Conservation (phyloP, 2,329 filamentous ascomycete genomes). For the Colletotrichum simmondsii region DNA sequence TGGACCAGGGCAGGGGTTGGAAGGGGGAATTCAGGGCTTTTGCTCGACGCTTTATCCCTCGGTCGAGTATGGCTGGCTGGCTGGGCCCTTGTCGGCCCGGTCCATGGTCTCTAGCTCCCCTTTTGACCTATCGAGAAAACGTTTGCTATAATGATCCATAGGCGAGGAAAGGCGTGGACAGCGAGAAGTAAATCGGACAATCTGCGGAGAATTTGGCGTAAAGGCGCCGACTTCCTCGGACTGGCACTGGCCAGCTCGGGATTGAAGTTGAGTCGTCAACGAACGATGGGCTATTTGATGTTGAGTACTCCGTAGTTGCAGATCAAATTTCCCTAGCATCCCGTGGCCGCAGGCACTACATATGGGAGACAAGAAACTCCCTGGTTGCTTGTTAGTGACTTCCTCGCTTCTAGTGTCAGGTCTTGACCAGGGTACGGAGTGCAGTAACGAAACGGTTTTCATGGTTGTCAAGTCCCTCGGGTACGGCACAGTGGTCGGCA, state of each 20-base stretch:
- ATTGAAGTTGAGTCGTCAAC: not conserved
- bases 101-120: slow-evolving; percentile 11
- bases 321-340: not conserved
- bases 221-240: not conserved
- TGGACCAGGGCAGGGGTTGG: slow-evolving; percentile 16
- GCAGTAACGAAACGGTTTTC: not conserved
- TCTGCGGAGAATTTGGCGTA: not conserved
- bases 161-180: not conserved
- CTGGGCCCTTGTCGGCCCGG: slow-evolving; percentile 21
- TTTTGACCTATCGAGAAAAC: not conserved
- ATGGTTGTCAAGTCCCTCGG: not conserved
- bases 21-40: slow-evolving; percentile 24
- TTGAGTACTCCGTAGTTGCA: not conserved
- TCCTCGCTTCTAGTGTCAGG: slow-evolving; percentile 13
- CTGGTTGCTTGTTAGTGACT: not conserved
- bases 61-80: slow-evolving; percentile 5
- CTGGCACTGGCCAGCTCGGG: not conserved
- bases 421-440: not conserved
- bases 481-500: not conserved
- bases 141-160: not conserved
- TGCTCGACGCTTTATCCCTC: slow-evolving; percentile 32
- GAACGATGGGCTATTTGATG: not conserved
- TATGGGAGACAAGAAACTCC: not conserved
- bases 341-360: not conserved
- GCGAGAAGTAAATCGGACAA: not conserved